phyloP scores from a whole-genome alignment of 1,284 basidiomycete genomes.

The Heterobasidion parviporum region DNA sequence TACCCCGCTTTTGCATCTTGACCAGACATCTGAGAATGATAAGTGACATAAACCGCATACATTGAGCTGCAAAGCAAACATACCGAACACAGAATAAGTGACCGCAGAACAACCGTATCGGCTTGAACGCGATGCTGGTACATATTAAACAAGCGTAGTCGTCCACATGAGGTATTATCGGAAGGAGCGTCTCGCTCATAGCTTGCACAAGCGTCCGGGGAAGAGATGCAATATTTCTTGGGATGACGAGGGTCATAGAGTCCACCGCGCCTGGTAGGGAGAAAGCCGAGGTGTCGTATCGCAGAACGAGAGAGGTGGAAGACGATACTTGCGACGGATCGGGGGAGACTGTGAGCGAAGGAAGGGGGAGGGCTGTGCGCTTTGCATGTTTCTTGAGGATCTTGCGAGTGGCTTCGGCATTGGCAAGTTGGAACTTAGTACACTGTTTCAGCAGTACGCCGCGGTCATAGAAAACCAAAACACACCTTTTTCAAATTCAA shows the following conservation, averaged over 20 bases:
- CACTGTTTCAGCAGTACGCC: conserved; percentile 27
- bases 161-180: conserved; percentile 79
- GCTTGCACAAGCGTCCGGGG: conserved; percentile 81
- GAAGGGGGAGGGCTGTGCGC: conserved; percentile 62
- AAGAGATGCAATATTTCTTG: conserved; percentile 38
- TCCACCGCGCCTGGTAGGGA: conserved; percentile 1
- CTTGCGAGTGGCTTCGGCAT: conserved; percentile 83
- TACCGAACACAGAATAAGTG: conserved; percentile 89
- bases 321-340: conserved; percentile 1
- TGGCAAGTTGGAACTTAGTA: conserved; percentile 62
- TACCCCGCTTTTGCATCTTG: conserved; percentile 86
- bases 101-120: conserved; percentile 76
- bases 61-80: conserved; percentile 4
- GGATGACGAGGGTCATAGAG: conserved; percentile 13
- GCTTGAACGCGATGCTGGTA: conserved; percentile 81
- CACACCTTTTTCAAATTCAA: conserved; percentile 78
- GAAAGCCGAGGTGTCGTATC: background rate
- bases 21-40: conserved; percentile 62
- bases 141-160: conserved; percentile 75
- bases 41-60: background rate
- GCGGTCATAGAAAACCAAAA: background rate
- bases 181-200: conserved; percentile 78
- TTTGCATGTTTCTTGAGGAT: conserved; percentile 95
- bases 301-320: conserved; percentile 7
- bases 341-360: conserved; percentile 16